Percentiles rank a stretch among this genome's conserved stretches.
phyloP scores from a whole-genome alignment of 768 basidiomycete genomes.

The Podaxis sp. region DNA sequence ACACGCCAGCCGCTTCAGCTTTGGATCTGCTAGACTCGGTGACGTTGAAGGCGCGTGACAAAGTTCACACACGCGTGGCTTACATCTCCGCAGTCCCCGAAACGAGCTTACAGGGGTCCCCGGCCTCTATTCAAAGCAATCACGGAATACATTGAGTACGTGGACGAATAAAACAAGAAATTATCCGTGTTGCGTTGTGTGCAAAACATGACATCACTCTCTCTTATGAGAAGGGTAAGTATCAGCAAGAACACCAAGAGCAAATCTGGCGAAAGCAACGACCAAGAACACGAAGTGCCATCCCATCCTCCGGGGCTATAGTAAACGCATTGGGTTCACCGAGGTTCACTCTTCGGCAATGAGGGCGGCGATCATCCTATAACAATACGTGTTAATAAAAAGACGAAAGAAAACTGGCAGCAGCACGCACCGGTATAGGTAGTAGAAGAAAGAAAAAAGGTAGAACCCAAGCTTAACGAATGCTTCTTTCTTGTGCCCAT shows the following conservation, averaged over 20 bases:
- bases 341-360: conserved; percentile 53
- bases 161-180: neutral
- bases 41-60: conserved; percentile 18
- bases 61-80: conserved; percentile 6
- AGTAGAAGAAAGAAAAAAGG: conserved; percentile 88
- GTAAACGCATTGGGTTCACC: neutral
- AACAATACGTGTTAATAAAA: conserved; percentile 1
- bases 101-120: neutral
- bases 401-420: neutral
- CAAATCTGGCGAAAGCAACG: neutral
- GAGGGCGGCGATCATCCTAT: conserved; percentile 82
- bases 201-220: conserved; percentile 7
- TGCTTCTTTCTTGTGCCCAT: conserved; percentile 92
- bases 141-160: no score
- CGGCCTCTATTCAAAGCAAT: no score
- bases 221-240: neutral
- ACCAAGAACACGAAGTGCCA: neutral
- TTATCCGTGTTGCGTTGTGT: conserved; percentile 10
- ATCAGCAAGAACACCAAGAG: neutral
- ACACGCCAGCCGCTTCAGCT: conserved; percentile 6
- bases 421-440: conserved; percentile 75
- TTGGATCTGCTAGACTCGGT: neutral
- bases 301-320: neutral
- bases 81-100: no score
- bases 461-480: conserved; percentile 95